These are phyloP conservation scores for Ascochyta rabiei DNA, from an alignment of 2,329 filamentous ascomycete genomes.

Conservation along the genomic window DNA sequence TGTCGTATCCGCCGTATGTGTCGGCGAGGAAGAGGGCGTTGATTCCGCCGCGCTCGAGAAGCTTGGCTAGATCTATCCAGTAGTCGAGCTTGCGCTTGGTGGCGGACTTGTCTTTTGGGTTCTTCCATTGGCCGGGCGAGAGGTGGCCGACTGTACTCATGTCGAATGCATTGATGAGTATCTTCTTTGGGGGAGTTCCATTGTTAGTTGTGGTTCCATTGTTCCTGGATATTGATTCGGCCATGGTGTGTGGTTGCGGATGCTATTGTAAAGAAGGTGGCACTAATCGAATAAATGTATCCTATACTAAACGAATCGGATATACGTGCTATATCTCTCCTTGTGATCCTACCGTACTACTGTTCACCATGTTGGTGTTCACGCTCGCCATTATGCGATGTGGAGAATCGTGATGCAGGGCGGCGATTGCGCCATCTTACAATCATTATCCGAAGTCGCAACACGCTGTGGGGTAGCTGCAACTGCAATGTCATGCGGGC, in stretches of 20 bases:
- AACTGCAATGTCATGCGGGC: constrained; percentile 1
- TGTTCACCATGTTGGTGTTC: neutral
- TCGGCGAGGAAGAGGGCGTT: constrained; percentile 71
- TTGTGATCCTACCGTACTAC: no score
- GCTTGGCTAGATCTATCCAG: constrained; percentile 68
- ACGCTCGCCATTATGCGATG: neutral
- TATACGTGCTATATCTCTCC: neutral
- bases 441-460: constrained; percentile 15
- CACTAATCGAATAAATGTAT: neutral
- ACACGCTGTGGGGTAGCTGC: constrained; percentile 1
- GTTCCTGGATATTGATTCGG: constrained; percentile 14
- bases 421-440: constrained; percentile 26
- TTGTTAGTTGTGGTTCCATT: constrained; percentile 1
- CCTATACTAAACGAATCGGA: neutral
- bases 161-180: constrained; percentile 69
- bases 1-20: constrained; percentile 69
- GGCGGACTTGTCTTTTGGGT: constrained; percentile 65
- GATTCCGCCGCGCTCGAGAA: constrained; percentile 67
- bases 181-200: constrained; percentile 51
- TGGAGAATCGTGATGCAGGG: constrained; percentile 24
- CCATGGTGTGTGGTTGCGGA: constrained; percentile 17
- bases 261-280: neutral
- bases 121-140: constrained; percentile 72
- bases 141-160: constrained; percentile 70
- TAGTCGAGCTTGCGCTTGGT: constrained; percentile 66